A percentile compares a stretch with the other conserved stretches of the same genome.
These are phyloP conservation scores for Syzygium aromaticum DNA, from an alignment of 345 rosid genomes.

Conservation along the genomic window DNA sequence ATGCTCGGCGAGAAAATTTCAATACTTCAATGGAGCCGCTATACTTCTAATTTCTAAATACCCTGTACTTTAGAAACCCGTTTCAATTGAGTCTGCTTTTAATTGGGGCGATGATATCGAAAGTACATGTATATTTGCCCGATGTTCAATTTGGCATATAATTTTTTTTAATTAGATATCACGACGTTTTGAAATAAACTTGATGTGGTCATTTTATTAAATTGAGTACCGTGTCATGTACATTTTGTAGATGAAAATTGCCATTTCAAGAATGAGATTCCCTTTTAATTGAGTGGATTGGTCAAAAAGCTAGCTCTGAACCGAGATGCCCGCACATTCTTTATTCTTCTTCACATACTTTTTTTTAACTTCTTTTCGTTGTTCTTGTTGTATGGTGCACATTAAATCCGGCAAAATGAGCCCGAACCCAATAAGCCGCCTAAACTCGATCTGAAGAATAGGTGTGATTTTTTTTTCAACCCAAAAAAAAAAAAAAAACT, in stretches of 20 bases:
- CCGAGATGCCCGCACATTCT: not conserved
- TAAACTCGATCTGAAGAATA: not conserved
- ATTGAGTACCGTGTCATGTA: not conserved
- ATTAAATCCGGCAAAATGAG: not conserved
- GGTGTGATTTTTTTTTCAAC: fast-evolving
- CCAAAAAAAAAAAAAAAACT: not conserved
- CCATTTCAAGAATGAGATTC: not conserved
- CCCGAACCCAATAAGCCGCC: not conserved
- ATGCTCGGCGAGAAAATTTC: not conserved
- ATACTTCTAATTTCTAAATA: too few species aligned
- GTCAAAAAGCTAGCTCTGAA: not conserved
- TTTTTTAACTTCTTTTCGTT: not conserved
- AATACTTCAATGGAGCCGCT: not conserved
- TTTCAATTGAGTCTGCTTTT: too few species aligned
- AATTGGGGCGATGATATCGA: too few species aligned
- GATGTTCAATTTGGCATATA: not conserved
- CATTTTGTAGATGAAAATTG: not conserved
- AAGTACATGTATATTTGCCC: not conserved
- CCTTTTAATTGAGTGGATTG: not conserved
- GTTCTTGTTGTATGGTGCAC: not conserved
- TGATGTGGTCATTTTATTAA: not conserved
- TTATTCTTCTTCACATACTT: not conserved
- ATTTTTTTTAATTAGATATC: not conserved
- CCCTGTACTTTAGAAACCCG: too few species aligned
- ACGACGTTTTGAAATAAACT: not conserved